Conservation (phyloP, 306 rosid genomes). For the Medicago arabica region DNA sequence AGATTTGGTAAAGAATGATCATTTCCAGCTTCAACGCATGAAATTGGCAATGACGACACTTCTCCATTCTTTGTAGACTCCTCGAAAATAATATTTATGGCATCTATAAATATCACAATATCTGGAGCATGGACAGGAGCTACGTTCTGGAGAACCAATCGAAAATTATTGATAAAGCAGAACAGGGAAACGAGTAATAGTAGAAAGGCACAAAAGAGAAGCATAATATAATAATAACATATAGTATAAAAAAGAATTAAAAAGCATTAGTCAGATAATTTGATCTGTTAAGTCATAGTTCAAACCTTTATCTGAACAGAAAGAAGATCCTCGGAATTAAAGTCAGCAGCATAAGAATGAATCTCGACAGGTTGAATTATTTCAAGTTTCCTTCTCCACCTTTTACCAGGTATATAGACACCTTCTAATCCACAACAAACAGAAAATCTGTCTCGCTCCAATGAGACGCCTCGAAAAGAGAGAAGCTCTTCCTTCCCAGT, state of each 20-base stretch:
- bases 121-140: constrained; percentile 81
- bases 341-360: constrained; percentile 80
- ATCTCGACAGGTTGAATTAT: constrained; percentile 85
- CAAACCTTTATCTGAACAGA: constrained; percentile 94
- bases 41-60: constrained; percentile 73
- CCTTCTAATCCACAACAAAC: constrained; percentile 95
- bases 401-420: constrained; percentile 84
- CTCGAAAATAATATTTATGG: constrained; percentile 81
- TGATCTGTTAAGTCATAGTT: constrained; percentile 36
- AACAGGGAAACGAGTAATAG: constrained; percentile 28
- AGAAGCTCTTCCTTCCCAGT: constrained; percentile 63
- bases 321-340: constrained; percentile 89
- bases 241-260: background rate
- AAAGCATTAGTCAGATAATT: constrained; percentile 31
- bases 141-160: constrained; percentile 68
- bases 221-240: constrained; percentile 1
- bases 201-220: constrained; percentile 29
- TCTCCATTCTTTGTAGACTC: constrained; percentile 71
- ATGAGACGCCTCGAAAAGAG: constrained; percentile 88
- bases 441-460: constrained; percentile 89
- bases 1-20: constrained; percentile 88
- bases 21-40: constrained; percentile 84
- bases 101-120: constrained; percentile 84
- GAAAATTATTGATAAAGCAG: constrained; percentile 35
- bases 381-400: constrained; percentile 95